Percentiles rank a stretch among this genome's conserved stretches.
Evolutionary conservation across 1,284 basidiomycete species (phyloP).

Genomic region (Meira nashicola): DNA sequence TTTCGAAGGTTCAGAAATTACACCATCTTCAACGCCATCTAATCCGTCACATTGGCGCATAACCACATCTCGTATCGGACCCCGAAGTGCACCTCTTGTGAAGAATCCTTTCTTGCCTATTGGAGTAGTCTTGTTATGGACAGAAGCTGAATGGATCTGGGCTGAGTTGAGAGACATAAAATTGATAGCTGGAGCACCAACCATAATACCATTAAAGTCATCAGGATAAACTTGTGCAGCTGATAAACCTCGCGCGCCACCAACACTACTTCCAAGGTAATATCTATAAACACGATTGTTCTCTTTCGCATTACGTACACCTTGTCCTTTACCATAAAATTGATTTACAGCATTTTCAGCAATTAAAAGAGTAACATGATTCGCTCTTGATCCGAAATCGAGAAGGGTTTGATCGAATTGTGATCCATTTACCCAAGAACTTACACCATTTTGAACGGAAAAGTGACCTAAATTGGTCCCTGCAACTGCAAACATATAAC

Average conservation of each 20-base stretch:
- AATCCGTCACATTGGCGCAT: slow-evolving; percentile 53
- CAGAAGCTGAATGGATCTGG: slow-evolving; percentile 14
- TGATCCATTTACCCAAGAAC: slow-evolving; percentile 21
- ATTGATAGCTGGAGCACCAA: slow-evolving; percentile 46
- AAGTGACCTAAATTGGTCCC: slow-evolving; percentile 20
- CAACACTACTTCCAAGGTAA: slow-evolving; percentile 43
- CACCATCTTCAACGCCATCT: slow-evolving; percentile 53
- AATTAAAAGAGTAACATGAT: slow-evolving; percentile 16
- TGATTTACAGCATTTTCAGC: slow-evolving; percentile 16
- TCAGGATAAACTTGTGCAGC: slow-evolving; percentile 32
- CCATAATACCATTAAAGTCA: slow-evolving; percentile 51
- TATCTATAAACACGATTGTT: slow-evolving; percentile 11
- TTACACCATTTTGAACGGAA: slow-evolving; percentile 7
- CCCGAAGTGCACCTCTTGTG: neutral
- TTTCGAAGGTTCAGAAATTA: slow-evolving; percentile 41
- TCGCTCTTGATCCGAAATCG: slow-evolving; percentile 14
- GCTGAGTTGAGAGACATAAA: slow-evolving; percentile 32
- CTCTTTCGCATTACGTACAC: slow-evolving; percentile 10
- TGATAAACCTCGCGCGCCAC: slow-evolving; percentile 43
- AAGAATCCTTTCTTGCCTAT: slow-evolving; percentile 14
- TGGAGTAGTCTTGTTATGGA: slow-evolving; percentile 8
- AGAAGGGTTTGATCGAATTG: slow-evolving; percentile 16
- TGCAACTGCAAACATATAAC: slow-evolving; percentile 19
- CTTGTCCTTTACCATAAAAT: slow-evolving; percentile 19
- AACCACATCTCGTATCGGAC: slow-evolving; percentile 37